Percentiles rank a stretch among this genome's conserved stretches.
Conservation (phyloP, 345 rosid genomes). For the Cochlearia excelsa region DNA sequence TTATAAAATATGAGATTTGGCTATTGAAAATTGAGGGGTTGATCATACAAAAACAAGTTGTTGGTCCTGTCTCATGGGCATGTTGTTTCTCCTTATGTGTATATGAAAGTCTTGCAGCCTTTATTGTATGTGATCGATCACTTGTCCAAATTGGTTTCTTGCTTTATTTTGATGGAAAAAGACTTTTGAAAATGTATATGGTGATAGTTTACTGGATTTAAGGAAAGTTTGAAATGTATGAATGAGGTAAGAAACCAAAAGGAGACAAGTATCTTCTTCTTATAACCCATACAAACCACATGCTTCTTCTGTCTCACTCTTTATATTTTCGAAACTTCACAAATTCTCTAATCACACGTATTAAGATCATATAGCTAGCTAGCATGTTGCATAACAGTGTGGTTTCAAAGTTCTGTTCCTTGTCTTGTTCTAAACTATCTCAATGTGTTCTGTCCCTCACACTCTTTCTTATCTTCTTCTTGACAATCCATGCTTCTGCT, state of each 20-base stretch:
- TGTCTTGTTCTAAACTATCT: conserved; percentile 10
- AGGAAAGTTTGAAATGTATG: conserved; percentile 28
- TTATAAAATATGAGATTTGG: neutral
- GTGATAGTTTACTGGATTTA: conserved; percentile 5
- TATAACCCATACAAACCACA: conserved; percentile 26
- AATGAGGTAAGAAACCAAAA: conserved; percentile 10
- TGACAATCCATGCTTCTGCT: conserved; percentile 24
- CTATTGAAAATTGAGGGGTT: conserved; percentile 29
- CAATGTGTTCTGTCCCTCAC: conserved; percentile 24
- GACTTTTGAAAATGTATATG: neutral
- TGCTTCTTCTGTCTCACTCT: conserved; percentile 14
- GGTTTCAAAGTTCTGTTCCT: conserved; percentile 3
- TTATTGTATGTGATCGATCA: no score
- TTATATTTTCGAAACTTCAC: conserved; percentile 22
- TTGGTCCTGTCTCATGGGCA: conserved; percentile 17
- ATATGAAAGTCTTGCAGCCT: conserved; percentile 21
- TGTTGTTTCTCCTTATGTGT: conserved; percentile 28
- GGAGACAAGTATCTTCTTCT: conserved; percentile 19
- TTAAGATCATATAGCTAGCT: neutral
- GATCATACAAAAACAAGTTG: conserved; percentile 19
- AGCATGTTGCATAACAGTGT: conserved; percentile 20
- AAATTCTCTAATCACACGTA: neutral
- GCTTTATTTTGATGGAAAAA: no score
- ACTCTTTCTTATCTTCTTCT: conserved; percentile 7
- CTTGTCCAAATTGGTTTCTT: no score